These are phyloP conservation scores for Stromatinia cepivora DNA, from an alignment of 2,329 filamentous ascomycete genomes.

Conservation along the genomic window DNA sequence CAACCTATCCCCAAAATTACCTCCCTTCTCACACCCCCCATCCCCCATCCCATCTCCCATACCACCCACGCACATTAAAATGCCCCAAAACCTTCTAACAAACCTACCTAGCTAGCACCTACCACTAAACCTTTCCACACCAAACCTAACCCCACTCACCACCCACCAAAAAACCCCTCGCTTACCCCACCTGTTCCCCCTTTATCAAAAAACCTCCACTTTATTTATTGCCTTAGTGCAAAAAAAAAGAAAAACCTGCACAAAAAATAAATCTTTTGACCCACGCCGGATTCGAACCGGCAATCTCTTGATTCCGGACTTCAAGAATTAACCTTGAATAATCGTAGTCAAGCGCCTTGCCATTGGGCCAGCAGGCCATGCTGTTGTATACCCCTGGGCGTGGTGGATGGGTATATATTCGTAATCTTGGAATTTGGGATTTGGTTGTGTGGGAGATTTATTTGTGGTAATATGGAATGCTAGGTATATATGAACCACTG, in stretches of 20 bases:
- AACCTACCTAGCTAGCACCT: too few relatives aligned
- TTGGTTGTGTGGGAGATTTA: too few relatives aligned
- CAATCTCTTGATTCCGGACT: conserved; percentile 46
- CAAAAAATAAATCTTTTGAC: conserved; percentile 15
- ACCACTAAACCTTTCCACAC: not conserved
- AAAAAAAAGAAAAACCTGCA: not conserved
- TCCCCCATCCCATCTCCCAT: too few relatives aligned
- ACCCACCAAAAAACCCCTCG: not conserved
- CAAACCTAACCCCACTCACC: not conserved
- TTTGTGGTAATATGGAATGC: too few relatives aligned
- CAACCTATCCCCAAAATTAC: too few relatives aligned
- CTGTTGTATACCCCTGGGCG: rapidly evolving
- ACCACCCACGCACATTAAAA: too few relatives aligned
- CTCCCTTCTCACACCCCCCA: too few relatives aligned
- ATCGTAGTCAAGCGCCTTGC: conserved; percentile 52
- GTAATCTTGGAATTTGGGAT: rapidly evolving
- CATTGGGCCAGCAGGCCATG: conserved; percentile 45
- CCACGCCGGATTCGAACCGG: conserved; percentile 45
- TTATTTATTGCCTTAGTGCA: too few relatives aligned
- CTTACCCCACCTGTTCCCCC: not conserved
- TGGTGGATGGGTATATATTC: rapidly evolving
- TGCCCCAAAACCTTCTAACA: too few relatives aligned
- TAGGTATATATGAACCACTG: too few relatives aligned
- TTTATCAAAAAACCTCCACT: too few relatives aligned
- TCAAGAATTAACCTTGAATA: not conserved